Evolutionary conservation across 331 rosid genomes (phyloP), one percentile per base, ranked within the genome.

Genomic region (Malus hybrid): DNA sequence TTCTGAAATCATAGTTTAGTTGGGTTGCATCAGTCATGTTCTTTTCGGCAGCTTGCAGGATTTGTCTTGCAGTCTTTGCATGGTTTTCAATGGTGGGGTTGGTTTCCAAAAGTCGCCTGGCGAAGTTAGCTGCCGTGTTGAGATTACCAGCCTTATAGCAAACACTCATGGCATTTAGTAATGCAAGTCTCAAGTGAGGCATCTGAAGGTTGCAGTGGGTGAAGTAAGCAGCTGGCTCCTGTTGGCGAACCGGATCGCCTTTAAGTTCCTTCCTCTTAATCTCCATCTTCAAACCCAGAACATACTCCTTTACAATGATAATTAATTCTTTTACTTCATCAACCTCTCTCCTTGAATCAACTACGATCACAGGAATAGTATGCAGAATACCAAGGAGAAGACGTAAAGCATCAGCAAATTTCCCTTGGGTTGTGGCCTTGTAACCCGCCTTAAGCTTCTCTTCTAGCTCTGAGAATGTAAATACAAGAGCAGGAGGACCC

Each of bases 1-100:
- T 93, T 75, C 96, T 82, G 65, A 93, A 93, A 86, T 93, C 98
- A 34, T 91, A 93, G 81, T 90, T 91, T 77, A 93, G 85, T 80
- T 81, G 82, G 42, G 85, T 50, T 70, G 81, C 80, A 80, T 93
- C 96, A 32, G 87, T 87, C 97, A 90, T 85, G 77, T 74, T 74
- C 78, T 44, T 62, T 70, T 74, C 78, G n/a, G 78, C 78, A 63
- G 78, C 71, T 48, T 74, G 78, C 13, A 74, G 63, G 15, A 63
- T 70, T 74, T 74, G 71, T 27, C 77, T 46, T 62, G 77, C 77
- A 16, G 60, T 62, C 77, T 20, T 74, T 29, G 70, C 77, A 18
- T 74, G 77, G 62, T 74, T 74, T 44, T 75, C 72, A 34, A 36
- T 10, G 22, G 70, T 10, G 52, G 79, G 79, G 15, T 75, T 75